These are phyloP conservation scores for Funneliformis geosporum DNA, from an alignment of 192 early-diverging fungal genomes.

Conservation along the genomic window DNA sequence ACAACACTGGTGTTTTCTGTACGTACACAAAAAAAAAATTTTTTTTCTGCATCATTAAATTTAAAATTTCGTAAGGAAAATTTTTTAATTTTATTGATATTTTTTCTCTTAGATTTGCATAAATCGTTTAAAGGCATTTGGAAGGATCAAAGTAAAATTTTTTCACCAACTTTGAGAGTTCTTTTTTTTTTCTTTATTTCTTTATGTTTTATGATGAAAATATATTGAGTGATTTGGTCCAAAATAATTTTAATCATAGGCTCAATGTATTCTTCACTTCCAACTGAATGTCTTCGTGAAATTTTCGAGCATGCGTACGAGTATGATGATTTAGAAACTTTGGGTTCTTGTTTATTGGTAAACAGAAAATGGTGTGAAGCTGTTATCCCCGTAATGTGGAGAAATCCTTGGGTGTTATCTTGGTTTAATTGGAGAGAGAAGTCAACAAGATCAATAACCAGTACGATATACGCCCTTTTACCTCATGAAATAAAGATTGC, in stretches of 20 bases:
- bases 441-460: background rate
- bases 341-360: background rate
- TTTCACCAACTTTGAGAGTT: too few species aligned
- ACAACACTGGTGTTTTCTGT: too few species aligned
- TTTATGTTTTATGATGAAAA: too few species aligned
- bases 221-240: too few species aligned
- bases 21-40: too few species aligned
- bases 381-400: background rate
- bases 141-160: too few species aligned
- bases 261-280: background rate
- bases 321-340: background rate
- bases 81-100: too few species aligned
- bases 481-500: background rate
- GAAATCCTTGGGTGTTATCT: background rate
- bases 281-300: background rate
- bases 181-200: too few species aligned
- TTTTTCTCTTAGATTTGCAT: too few species aligned
- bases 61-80: too few species aligned
- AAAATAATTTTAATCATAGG: background rate
- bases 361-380: constrained; percentile 5
- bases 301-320: background rate
- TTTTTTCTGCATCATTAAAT: too few species aligned
- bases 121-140: too few species aligned
- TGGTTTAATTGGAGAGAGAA: background rate
- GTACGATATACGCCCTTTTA: background rate